These are phyloP conservation scores for Yamadazyma paraphyllophila DNA, from an alignment of 805 yeast genomes.

Conservation along the genomic window DNA sequence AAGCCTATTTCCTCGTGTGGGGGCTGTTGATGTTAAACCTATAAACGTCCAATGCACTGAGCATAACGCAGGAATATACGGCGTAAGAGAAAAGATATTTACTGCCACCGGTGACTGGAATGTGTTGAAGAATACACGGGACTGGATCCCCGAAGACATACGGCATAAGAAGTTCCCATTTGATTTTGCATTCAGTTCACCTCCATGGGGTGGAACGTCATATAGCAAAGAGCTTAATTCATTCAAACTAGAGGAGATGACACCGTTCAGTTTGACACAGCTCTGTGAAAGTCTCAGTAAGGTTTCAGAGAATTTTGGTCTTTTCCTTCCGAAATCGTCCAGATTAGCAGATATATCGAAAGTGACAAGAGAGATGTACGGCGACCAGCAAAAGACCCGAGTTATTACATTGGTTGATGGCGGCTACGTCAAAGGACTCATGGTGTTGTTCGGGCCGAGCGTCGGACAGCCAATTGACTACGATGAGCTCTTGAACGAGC, in stretches of 20 bases:
- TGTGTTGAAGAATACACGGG: slow-evolving; percentile 19
- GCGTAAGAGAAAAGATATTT: slow-evolving; percentile 51
- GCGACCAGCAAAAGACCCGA: slow-evolving; percentile 43
- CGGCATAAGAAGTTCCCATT: slow-evolving; percentile 24
- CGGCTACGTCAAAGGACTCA: slow-evolving; percentile 51
- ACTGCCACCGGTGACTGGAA: slow-evolving; percentile 51
- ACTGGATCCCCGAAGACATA: slow-evolving; percentile 34
- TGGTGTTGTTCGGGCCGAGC: slow-evolving; percentile 57
- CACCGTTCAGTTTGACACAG: slow-evolving; percentile 49
- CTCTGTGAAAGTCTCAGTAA: slow-evolving; percentile 43
- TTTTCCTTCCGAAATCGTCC: slow-evolving; percentile 65
- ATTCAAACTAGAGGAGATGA: slow-evolving; percentile 46
- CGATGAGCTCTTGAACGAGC: not conserved
- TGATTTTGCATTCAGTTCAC: slow-evolving; percentile 68
- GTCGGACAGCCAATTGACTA: not conserved
- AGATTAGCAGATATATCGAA: slow-evolving; percentile 49
- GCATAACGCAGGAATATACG: slow-evolving; percentile 66
- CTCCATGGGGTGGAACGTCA: slow-evolving; percentile 86
- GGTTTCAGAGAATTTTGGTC: slow-evolving; percentile 48
- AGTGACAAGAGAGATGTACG: slow-evolving; percentile 47
- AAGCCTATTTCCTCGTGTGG: slow-evolving; percentile 49
- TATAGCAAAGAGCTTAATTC: slow-evolving; percentile 39
- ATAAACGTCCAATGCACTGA: slow-evolving; percentile 63
- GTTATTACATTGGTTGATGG: slow-evolving; percentile 41
- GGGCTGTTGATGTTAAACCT: slow-evolving; percentile 61